These are phyloP conservation scores for Kodamaea fukazawae DNA, from an alignment of 805 yeast species.

Conservation along the genomic window DNA sequence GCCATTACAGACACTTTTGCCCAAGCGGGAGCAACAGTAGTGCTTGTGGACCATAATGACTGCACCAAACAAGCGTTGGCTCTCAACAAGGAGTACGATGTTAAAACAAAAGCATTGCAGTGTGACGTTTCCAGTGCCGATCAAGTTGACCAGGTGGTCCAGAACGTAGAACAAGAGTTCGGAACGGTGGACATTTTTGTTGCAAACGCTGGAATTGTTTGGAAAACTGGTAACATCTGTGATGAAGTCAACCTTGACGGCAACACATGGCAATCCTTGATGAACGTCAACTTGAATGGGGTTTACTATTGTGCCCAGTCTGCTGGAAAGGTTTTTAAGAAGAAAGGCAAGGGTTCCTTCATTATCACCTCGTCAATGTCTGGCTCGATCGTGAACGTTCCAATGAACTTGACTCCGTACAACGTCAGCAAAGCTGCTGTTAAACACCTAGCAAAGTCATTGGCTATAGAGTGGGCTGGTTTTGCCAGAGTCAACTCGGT, in stretches of 20 bases:
- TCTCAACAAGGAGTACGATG: slow-evolving; percentile 26
- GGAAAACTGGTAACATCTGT: slow-evolving; percentile 43
- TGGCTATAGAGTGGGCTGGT: slow-evolving; percentile 8
- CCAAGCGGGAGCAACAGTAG: slow-evolving; percentile 38
- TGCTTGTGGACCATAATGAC: slow-evolving; percentile 39
- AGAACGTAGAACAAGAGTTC: slow-evolving; percentile 29
- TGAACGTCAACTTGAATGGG: slow-evolving; percentile 30
- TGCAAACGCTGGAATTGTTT: slow-evolving; percentile 49
- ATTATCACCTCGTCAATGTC: slow-evolving; percentile 24
- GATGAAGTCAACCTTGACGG: slow-evolving; percentile 22
- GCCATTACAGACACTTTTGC: slow-evolving; percentile 36
- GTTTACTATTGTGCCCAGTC: slow-evolving; percentile 31
- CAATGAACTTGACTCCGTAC: slow-evolving; percentile 16
- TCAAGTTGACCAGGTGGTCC: slow-evolving; percentile 34
- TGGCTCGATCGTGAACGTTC: slow-evolving; percentile 22
- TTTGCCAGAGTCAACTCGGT: slow-evolving; percentile 10
- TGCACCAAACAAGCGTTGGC: slow-evolving; percentile 26
- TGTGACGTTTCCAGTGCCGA: slow-evolving; percentile 41
- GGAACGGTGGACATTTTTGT: slow-evolving; percentile 41
- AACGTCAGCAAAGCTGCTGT: slow-evolving; percentile 6
- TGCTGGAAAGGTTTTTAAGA: slow-evolving; percentile 27
- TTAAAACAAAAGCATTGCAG: slow-evolving; percentile 30
- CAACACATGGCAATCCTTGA: slow-evolving; percentile 23
- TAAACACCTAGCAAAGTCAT: slow-evolving; percentile 6
- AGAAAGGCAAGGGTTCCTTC: slow-evolving; percentile 21